Percentiles rank a stretch among this genome's conserved stretches.
Conservation (phyloP, 352 stramenopile genomes). For the Phytophthora boehmeriae region DNA sequence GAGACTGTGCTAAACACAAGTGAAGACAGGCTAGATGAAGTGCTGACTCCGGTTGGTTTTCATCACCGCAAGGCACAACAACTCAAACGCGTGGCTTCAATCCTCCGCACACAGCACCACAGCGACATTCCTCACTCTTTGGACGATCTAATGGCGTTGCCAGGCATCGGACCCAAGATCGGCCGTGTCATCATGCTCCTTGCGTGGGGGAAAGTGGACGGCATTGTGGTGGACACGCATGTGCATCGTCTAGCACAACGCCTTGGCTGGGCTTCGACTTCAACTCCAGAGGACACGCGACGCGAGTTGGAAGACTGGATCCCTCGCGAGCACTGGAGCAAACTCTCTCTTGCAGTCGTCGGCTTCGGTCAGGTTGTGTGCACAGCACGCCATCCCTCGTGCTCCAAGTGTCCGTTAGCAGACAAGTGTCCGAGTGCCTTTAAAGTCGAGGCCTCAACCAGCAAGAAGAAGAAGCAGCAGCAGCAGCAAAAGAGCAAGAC, state of each 20-base stretch:
- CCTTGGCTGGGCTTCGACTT: constrained; percentile 50
- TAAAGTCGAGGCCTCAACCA: constrained; percentile 13
- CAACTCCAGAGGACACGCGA: constrained; percentile 50
- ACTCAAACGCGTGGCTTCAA: constrained; percentile 55
- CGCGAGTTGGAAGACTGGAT: constrained; percentile 68
- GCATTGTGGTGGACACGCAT: constrained; percentile 83
- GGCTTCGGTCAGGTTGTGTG: constrained; percentile 80
- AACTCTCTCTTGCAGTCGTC: constrained; percentile 68
- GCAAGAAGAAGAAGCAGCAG: too few relatives aligned
- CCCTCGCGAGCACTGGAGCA: constrained; percentile 56
- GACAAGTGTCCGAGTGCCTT: constrained; percentile 61
- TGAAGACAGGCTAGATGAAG: constrained; percentile 43
- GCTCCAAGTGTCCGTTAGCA: constrained; percentile 57
- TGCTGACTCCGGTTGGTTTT: constrained; percentile 75
- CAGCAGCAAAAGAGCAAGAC: constrained; percentile 16
- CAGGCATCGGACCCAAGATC: constrained; percentile 79
- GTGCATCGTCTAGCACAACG: constrained; percentile 73
- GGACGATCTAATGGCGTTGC: constrained; percentile 48
- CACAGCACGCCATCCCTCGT: constrained; percentile 58
- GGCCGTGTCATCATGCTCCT: constrained; percentile 68
- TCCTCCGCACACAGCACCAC: constrained; percentile 37
- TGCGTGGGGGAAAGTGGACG: constrained; percentile 65
- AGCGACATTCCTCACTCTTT: constrained; percentile 59
- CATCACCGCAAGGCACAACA: constrained; percentile 77
- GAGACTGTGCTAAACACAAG: constrained; percentile 36